Conservation (phyloP, 129 eudicot genomes). For the Centella asiatica region DNA sequence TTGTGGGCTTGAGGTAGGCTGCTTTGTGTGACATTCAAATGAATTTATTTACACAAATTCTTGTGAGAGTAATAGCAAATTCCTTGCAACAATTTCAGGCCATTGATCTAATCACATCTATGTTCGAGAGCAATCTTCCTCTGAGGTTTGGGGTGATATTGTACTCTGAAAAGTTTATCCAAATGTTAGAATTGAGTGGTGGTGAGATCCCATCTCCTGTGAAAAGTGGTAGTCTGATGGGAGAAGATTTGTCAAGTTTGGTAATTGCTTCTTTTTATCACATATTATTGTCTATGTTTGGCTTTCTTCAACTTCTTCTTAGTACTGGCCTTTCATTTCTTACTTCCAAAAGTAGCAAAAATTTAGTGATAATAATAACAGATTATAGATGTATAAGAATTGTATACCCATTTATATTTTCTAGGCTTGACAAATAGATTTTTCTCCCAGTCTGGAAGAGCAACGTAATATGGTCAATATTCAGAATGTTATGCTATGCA, state of each 20-base stretch:
- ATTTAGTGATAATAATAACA: background rate
- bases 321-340: background rate
- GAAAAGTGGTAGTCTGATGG: constrained; percentile 30
- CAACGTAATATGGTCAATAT: background rate
- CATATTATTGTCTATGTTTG: background rate
- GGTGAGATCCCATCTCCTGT: constrained; percentile 41
- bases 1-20: constrained; percentile 90
- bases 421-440: background rate
- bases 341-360: background rate
- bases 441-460: background rate
- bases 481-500: background rate
- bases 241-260: constrained; percentile 83
- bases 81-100: constrained; percentile 41
- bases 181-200: constrained; percentile 54
- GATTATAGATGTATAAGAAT: no score
- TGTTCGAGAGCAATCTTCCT: constrained; percentile 83
- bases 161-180: constrained; percentile 55
- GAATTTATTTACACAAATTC: no score
- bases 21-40: constrained; percentile 7
- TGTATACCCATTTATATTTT: background rate
- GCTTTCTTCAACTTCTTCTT: no score
- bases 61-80: no score
- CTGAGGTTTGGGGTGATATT: constrained; percentile 81
- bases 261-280: constrained; percentile 25
- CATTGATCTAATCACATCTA: constrained; percentile 48